phyloP scores from a whole-genome alignment of 1,139 yeast genomes.

The Magnusiomyces paraingens region DNA sequence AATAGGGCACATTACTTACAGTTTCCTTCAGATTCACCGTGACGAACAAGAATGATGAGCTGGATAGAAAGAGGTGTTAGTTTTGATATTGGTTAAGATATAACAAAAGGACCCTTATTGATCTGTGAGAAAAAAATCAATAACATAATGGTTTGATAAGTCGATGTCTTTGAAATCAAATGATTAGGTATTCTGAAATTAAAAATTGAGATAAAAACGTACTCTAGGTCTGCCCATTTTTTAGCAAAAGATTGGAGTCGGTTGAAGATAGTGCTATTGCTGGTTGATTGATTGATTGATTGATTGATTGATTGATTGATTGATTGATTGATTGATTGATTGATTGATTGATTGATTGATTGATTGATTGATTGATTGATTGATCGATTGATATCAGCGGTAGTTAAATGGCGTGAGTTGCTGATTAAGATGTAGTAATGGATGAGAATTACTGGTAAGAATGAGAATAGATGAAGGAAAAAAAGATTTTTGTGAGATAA shows the following conservation, averaged over 20 bases:
- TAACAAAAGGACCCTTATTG: background rate
- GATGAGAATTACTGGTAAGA: too few relatives aligned
- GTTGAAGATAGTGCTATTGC: background rate
- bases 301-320: background rate
- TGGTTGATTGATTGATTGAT: background rate
- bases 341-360: background rate
- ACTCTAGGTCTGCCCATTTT: slow-evolving; percentile 56
- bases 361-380: background rate
- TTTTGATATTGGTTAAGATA: background rate
- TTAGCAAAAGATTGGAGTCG: background rate
- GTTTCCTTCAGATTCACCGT: slow-evolving; percentile 89
- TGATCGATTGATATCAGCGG: background rate
- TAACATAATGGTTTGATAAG: background rate
- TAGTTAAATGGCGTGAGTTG: background rate
- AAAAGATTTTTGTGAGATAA: background rate
- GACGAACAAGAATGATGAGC: slow-evolving; percentile 75
- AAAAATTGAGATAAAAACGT: slow-evolving; percentile 29
- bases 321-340: background rate
- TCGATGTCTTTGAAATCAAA: too few relatives aligned
- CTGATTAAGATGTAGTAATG: too few relatives aligned
- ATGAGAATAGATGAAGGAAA: background rate
- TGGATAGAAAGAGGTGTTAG: slow-evolving; percentile 22
- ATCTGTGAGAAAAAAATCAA: background rate
- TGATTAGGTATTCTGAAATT: too few relatives aligned
- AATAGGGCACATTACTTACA: slow-evolving; percentile 27